Base-by-base conservation (phyloP, 2,329 filamentous ascomycete genomes). In the Nothophoma quercina region DNA sequence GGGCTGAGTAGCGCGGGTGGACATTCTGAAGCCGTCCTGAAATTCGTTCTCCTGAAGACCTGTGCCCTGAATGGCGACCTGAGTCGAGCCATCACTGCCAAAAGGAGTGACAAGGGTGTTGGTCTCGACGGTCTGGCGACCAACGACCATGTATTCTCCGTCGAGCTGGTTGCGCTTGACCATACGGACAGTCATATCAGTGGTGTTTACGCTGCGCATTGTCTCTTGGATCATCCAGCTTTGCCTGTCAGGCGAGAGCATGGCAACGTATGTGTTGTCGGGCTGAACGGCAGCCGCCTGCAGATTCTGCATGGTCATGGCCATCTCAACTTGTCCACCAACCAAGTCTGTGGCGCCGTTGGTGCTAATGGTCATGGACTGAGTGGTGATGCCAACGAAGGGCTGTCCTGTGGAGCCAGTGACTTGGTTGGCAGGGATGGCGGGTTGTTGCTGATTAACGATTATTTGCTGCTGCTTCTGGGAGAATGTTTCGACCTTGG, bases 1-100 rank as follows among this genome's bases (percentile, higher is more conserved):
- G 7, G 71, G 71, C 45, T 73, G 70, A 15, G 71, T 67, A 21
- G 71, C 69, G 22, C 66, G 64, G 19, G 69, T 64, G 4, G 71
- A 69, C 67, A 72, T 72, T 28, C 71, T 64, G 65, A 74, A 74
- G 32, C 71, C 71, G 49, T 74, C 71, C 43, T 67, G 63, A 52
- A 73, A 74, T 56, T 74, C 71, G 46, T 70, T 71, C 63, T 74
- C 71, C 53, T 74, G 71, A 10, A 74, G 67, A 41, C 71, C 71
- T 6, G 68, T 70, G 7, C 71, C 71, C 13, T 65, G 60, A 15
- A 74, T 69, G 26, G 63, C 65, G 21, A 74, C 67, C 16, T 62
- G 60, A 7, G 61, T 63, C 3, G 58, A 53, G 19, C 51, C 59
- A 36, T 65, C 63, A 39, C 56, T 66, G 8, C 69, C 68, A 39